Evolutionary conservation across 1,139 yeast species (phyloP).

Genomic region (Geotrichum klebahnii): DNA sequence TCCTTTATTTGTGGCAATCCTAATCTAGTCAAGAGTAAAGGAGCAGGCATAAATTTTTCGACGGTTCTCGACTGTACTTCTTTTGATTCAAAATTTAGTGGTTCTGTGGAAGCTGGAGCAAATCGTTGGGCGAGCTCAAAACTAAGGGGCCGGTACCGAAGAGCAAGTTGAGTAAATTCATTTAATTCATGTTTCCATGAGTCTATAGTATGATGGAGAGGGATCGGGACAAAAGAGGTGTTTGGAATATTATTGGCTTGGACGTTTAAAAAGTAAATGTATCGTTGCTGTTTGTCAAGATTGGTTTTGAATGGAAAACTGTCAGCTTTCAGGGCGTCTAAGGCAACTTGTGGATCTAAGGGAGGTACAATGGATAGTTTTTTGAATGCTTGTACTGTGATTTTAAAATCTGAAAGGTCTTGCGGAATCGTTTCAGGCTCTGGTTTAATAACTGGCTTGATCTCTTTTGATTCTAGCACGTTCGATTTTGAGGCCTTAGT

Average conservation of each 20-base stretch:
- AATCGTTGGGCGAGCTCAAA: conserved; percentile 10
- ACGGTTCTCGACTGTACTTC: background rate
- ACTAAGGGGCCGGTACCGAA: conserved; percentile 9
- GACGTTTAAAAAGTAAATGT: conserved; percentile 4
- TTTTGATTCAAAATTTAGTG: background rate
- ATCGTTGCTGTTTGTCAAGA: conserved; percentile 5
- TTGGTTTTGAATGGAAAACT: background rate
- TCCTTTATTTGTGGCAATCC: conserved; percentile 8
- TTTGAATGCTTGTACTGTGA: conserved; percentile 1
- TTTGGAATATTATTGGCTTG: conserved; percentile 1
- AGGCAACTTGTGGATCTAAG: background rate
- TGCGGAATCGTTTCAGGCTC: background rate
- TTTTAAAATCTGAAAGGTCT: background rate
- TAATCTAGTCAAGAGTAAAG: conserved; percentile 3
- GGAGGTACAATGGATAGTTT: conserved; percentile 3
- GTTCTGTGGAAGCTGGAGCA: conserved; percentile 6
- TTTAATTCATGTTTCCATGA: conserved; percentile 6
- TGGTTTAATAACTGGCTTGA: background rate
- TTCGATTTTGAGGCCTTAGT: background rate
- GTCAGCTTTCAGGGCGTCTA: background rate
- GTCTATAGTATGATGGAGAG: background rate
- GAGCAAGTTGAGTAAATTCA: conserved; percentile 7
- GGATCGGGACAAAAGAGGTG: background rate
- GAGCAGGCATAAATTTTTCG: conserved; percentile 5
- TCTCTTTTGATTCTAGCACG: background rate